A percentile compares a stretch with the other conserved stretches of the same genome.
Conservation (phyloP, 306 rosid species). For the Bauhinia variegata region DNA sequence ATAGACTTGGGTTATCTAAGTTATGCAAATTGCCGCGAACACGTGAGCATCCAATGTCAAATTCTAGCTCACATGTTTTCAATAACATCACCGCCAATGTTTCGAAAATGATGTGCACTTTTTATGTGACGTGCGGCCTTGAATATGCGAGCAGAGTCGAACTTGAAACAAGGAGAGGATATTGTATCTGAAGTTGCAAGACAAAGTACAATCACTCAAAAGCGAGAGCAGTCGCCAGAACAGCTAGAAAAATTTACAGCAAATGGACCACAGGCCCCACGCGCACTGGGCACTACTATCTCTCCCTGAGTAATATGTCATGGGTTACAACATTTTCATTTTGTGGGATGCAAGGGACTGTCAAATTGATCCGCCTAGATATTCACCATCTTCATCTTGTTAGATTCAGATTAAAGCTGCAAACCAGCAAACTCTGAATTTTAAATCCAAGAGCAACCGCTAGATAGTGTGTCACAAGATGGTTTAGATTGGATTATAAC, state of each 20-base stretch:
- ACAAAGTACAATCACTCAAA: constrained; percentile 36
- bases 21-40: background rate
- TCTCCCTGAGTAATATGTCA: no score
- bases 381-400: constrained; percentile 40
- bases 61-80: constrained; percentile 20
- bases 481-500: constrained; percentile 81
- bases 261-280: constrained; percentile 60
- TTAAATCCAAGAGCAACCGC: constrained; percentile 43
- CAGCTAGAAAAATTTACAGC: constrained; percentile 34
- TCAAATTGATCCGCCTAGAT: constrained; percentile 39
- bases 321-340: constrained; percentile 42
- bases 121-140: constrained; percentile 11
- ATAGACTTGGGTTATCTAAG: background rate
- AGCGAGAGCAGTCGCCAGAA: constrained; percentile 36
- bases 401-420: constrained; percentile 47
- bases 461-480: constrained; percentile 35
- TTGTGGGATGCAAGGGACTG: constrained; percentile 40
- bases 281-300: constrained; percentile 39
- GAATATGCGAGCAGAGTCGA: constrained; percentile 23
- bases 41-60: constrained; percentile 32
- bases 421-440: constrained; percentile 17
- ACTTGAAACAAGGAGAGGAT: constrained; percentile 32
- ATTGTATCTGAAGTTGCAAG: constrained; percentile 40
- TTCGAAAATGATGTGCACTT: constrained; percentile 34
- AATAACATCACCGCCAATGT: constrained; percentile 27